Base-by-base conservation (phyloP, 1,284 basidiomycete genomes). In the Ganoderma lucidum region DNA sequence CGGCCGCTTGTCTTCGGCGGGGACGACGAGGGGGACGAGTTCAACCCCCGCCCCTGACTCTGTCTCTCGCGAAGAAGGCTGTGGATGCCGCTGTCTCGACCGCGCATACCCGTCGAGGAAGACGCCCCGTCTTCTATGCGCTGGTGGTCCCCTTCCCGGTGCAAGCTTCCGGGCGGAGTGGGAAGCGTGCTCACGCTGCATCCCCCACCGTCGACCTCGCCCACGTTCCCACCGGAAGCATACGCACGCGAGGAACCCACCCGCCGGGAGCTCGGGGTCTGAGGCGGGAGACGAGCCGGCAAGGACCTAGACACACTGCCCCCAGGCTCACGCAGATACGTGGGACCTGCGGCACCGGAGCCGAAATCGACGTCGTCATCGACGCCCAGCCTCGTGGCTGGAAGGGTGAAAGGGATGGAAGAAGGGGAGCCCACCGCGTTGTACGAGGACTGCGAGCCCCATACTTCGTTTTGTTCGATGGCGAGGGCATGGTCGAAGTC, bases 121-220 rank as follows among this genome's bases (percentile, higher is more conserved):
- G 58, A 12, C n/a, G 19, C 37, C n/a, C 35, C 19, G 39, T 37
- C 56, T 37, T 59, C 32, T 59, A 35, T n/a, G n/a, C 2, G 19
- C n/a, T 41, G 37, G 58, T 39, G 58, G 37, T n/a, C 35, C 8
- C 35, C 4, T 8, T 35, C 66, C 28, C 62, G 64, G 63, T 71
- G 72, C 51, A 71, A 71, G 64, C 71, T 75, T 55, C 66, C 68
- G 23, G 74, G 75, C 42, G 75, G 75, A 37, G 75, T 77, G 62
- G 68, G 65, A 58, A 75, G 70, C 66, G 70, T 70, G 53, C 68
- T 64, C 55, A 19, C 42, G 39, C 39, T 39, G 37, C 4, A 9
- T 42, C 60, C 58, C 10, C 48, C 48, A 65, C 39, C 48, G 4
- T 42, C 64, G 63, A 56, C 56, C 64, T 48, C 63, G 58, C 39